Percentiles rank a stretch among this genome's conserved stretches.
These are phyloP conservation scores for Starmerella sp. DNA, from an alignment of 805 yeast genomes.

Conservation along the genomic window DNA sequence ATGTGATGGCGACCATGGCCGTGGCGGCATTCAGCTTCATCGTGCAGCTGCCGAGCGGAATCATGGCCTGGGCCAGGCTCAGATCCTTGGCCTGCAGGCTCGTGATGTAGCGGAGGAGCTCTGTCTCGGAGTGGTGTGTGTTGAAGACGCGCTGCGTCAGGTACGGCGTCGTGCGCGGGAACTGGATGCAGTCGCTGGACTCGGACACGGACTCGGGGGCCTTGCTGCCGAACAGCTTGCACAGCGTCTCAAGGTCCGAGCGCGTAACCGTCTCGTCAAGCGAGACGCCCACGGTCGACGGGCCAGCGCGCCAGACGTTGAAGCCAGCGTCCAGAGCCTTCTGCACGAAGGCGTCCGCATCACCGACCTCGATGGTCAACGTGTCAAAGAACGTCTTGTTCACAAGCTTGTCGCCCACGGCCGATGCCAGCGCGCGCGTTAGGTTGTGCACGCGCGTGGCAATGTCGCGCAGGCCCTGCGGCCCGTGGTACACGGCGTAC, in stretches of 20 bases:
- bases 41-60: constrained; percentile 94
- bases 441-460: constrained; percentile 65
- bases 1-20: constrained; percentile 85
- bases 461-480: constrained; percentile 67
- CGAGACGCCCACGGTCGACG: constrained; percentile 55
- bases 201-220: constrained; percentile 19
- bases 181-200: constrained; percentile 28
- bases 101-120: constrained; percentile 84
- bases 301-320: constrained; percentile 63
- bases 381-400: constrained; percentile 80
- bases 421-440: constrained; percentile 59
- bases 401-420: constrained; percentile 38
- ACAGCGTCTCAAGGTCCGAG: constrained; percentile 47
- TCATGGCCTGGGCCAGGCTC: constrained; percentile 92
- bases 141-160: constrained; percentile 72
- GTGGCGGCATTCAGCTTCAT: constrained; percentile 95
- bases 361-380: constrained; percentile 44
- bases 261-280: constrained; percentile 78
- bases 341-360: constrained; percentile 45
- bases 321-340: constrained; percentile 55
- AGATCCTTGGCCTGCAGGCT: constrained; percentile 76
- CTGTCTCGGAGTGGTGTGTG: constrained; percentile 83
- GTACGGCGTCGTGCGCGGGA: constrained; percentile 26
- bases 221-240: constrained; percentile 47
- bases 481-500: constrained; percentile 95